Conservation (phyloP, 148 eudicot species). For the Vaccinium vitisidaea region DNA sequence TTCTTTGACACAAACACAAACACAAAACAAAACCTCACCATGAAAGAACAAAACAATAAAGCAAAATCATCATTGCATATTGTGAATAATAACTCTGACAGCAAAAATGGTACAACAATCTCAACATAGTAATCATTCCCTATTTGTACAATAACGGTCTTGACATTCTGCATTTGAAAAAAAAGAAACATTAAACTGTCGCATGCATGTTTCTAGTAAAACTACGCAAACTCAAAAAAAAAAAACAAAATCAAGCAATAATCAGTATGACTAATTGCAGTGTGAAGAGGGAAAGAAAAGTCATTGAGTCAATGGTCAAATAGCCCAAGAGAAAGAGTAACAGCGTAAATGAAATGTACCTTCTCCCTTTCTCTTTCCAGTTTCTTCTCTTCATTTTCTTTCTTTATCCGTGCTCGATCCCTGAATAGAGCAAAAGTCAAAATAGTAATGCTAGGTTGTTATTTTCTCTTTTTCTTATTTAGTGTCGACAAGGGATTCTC, state of each 20-base stretch:
- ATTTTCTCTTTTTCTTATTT: not conserved
- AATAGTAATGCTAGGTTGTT: not conserved
- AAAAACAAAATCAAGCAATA: not conserved
- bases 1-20: not conserved
- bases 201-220: not conserved
- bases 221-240: not conserved
- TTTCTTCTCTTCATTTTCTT: constrained; percentile 54
- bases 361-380: constrained; percentile 57
- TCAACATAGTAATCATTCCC: not conserved
- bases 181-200: not conserved
- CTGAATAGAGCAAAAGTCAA: constrained; percentile 26
- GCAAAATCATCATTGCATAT: not conserved
- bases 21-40: not conserved
- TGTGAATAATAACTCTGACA: not conserved
- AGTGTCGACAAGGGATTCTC: not conserved
- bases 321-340: not conserved
- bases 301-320: not conserved
- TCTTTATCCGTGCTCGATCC: constrained; percentile 36
- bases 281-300: not conserved
- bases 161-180: not conserved
- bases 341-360: constrained; percentile 34
- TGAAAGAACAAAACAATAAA: not conserved
- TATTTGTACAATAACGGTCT: not conserved
- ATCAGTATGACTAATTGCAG: not conserved
- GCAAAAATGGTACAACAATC: not conserved